phyloP scores from a whole-genome alignment of 2,329 filamentous ascomycete genomes.

The Diaporthe sp. region DNA sequence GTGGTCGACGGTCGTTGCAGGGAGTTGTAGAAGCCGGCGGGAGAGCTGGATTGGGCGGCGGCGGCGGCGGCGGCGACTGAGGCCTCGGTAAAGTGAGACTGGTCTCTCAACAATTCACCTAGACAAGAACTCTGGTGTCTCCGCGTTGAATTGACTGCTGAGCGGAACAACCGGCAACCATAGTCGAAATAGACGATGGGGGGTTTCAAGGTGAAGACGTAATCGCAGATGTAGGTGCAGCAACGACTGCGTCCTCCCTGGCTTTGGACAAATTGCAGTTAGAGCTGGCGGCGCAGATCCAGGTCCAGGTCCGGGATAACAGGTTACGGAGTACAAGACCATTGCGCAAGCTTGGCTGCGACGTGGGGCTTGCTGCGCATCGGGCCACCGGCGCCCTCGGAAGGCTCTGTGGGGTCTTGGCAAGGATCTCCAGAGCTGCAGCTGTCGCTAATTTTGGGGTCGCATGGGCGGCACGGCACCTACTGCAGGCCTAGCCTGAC shows the following conservation, averaged over 20 bases:
- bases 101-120: slow-evolving; percentile 16
- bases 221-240: slow-evolving; percentile 10
- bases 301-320: slow-evolving; percentile 22
- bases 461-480: slow-evolving; percentile 11
- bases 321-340: not conserved
- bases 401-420: slow-evolving; percentile 29
- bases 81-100: slow-evolving; percentile 8
- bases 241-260: slow-evolving; percentile 22
- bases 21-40: slow-evolving; percentile 4
- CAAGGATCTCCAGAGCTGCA: slow-evolving; percentile 38
- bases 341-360: slow-evolving; percentile 40
- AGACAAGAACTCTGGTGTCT: slow-evolving; percentile 2
- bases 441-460: slow-evolving; percentile 35
- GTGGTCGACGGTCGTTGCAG: not conserved
- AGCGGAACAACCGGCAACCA: slow-evolving; percentile 30
- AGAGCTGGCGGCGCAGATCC: slow-evolving; percentile 18
- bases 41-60: slow-evolving; percentile 21
- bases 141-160: slow-evolving; percentile 13
- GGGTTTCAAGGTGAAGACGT: not conserved
- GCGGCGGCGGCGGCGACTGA: slow-evolving; percentile 6
- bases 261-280: slow-evolving; percentile 41
- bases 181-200: slow-evolving; percentile 4
- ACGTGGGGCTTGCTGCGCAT: slow-evolving; percentile 20
- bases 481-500: slow-evolving; percentile 9
- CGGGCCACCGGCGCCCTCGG: slow-evolving; percentile 22